Base-by-base conservation (phyloP, 495 filamentous ascomycete species). In the Aspergillus ellipticus region DNA sequence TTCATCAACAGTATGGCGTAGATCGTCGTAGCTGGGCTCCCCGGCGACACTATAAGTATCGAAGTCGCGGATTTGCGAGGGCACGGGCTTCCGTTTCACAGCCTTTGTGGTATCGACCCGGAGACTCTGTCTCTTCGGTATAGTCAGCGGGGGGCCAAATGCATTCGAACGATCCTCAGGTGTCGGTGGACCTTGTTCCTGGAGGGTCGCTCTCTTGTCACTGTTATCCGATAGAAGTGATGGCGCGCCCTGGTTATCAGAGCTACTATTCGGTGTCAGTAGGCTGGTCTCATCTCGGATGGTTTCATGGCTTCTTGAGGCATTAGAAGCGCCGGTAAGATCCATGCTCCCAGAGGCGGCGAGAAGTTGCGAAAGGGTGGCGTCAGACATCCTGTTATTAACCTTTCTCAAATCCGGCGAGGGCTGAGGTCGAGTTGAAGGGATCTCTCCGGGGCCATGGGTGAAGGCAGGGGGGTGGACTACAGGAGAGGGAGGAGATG, bases 331-430 rank as follows among this genome's bases (percentile, higher is more conserved):
- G 47, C 60, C 65, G 11, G 55, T 57, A 37, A 66, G 60, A 4
- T 69, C 69, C 48, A 82, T 62, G 17, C 76, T 80, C 15, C 82
- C 82, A 9, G 62, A 65, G 37, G 87, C 87, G 39, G 83, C 85
- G 28, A 81, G 81, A 48, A 97, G 65, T 63, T 96, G 89, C 2
- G 84, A 78, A 8, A 97, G 77, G 15, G 92, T 97, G 4, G 83
- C 85, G 53, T 82, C 76, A 20, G 92, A 96, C 70, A 97, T 83
- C 10, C 89, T 83, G 58, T 85, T 90, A 53, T 87, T 92, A 51
- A 86, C 88, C 53, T 83, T 81, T 47, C 87, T 84, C 68, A 90
- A 76, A 58, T 92, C 88, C n/a, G 85, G 79, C 26, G 88, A 83
- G 42, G 85, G 79, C 56, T 86, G 82, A 4, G 90, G 89, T 54